Percentiles rank a stretch among this genome's conserved stretches.
These are phyloP conservation scores for Phytophthora pistaciae DNA, from an alignment of 352 stramenopile genomes.

Conservation along the genomic window DNA sequence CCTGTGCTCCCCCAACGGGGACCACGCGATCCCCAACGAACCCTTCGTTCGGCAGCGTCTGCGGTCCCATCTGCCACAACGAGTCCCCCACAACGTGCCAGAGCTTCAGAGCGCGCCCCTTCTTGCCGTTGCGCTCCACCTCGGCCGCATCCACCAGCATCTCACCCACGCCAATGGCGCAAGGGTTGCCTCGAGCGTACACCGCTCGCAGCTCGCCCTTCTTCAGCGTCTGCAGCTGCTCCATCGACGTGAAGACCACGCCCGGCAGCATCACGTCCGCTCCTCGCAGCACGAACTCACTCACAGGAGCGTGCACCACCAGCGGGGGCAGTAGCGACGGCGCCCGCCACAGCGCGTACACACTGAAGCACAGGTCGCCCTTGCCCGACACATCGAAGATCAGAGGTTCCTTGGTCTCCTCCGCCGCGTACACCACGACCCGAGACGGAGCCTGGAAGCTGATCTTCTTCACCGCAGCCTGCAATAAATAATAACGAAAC, in stretches of 20 bases:
- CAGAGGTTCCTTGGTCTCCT: slow-evolving; percentile 69
- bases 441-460: slow-evolving; percentile 82
- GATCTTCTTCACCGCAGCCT: slow-evolving; percentile 72
- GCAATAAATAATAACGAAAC: slow-evolving; percentile 5
- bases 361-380: slow-evolving; percentile 65
- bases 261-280: slow-evolving; percentile 88
- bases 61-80: slow-evolving; percentile 78
- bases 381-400: slow-evolving; percentile 82
- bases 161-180: slow-evolving; percentile 81
- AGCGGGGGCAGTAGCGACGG: slow-evolving; percentile 62
- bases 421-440: slow-evolving; percentile 72
- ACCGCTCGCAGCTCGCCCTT: slow-evolving; percentile 78
- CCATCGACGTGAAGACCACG: slow-evolving; percentile 66
- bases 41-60: slow-evolving; percentile 72
- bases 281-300: slow-evolving; percentile 80
- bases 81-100: slow-evolving; percentile 80
- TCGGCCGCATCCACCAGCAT: slow-evolving; percentile 75
- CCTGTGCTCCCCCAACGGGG: slow-evolving; percentile 30
- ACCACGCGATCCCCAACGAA: slow-evolving; percentile 60
- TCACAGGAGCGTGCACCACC: slow-evolving; percentile 81
- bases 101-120: slow-evolving; percentile 74
- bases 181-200: slow-evolving; percentile 78
- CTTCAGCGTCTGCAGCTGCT: slow-evolving; percentile 61
- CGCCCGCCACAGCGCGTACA: slow-evolving; percentile 77
- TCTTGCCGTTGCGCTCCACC: slow-evolving; percentile 63